Percentiles rank a stretch among this genome's conserved stretches.
Evolutionary conservation across 192 early-diverging fungal species (phyloP).

Genomic region (Backusella liffmaniae): DNA sequence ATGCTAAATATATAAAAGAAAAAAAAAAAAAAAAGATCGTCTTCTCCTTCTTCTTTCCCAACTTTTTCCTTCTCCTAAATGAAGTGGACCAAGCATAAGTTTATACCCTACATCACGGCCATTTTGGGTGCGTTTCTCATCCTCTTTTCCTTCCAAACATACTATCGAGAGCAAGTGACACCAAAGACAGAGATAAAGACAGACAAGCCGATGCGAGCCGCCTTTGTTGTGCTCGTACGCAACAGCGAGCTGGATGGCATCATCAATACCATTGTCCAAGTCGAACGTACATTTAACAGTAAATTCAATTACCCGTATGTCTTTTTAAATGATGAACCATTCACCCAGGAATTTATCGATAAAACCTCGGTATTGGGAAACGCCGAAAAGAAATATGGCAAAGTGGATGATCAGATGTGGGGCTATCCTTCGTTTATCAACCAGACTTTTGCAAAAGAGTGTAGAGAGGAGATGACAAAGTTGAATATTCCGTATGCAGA

Average conservation of each 20-base stretch:
- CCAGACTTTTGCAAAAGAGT: slow-evolving; percentile 51
- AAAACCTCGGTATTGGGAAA: slow-evolving; percentile 49
- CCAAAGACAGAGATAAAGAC: not conserved
- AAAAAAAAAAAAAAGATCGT: not conserved
- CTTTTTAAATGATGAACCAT: slow-evolving; percentile 81
- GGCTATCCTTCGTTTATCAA: slow-evolving; percentile 78
- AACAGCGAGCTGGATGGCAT: slow-evolving; percentile 69
- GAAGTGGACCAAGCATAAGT: not conserved
- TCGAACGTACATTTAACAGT: slow-evolving; percentile 79
- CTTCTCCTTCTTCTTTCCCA: not conserved
- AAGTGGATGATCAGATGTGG: slow-evolving; percentile 66
- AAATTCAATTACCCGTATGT: slow-evolving; percentile 87
- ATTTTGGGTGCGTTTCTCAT: not conserved
- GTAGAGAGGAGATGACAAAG: slow-evolving; percentile 52
- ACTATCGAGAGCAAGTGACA: not conserved
- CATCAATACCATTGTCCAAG: slow-evolving; percentile 53
- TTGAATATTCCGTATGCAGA: slow-evolving; percentile 58
- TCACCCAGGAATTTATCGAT: slow-evolving; percentile 67
- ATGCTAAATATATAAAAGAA: not conserved
- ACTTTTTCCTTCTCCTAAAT: not conserved
- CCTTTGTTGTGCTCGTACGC: slow-evolving; percentile 61
- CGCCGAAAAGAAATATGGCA: slow-evolving; percentile 61
- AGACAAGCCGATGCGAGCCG: slow-evolving; percentile 28
- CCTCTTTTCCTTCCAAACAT: slow-evolving; percentile 1
- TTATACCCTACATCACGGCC: not conserved